A percentile compares a stretch with the other conserved stretches of the same genome.
Evolutionary conservation across 176 grass and related monocot species (phyloP).

Genomic region (Zizania latifolia): DNA sequence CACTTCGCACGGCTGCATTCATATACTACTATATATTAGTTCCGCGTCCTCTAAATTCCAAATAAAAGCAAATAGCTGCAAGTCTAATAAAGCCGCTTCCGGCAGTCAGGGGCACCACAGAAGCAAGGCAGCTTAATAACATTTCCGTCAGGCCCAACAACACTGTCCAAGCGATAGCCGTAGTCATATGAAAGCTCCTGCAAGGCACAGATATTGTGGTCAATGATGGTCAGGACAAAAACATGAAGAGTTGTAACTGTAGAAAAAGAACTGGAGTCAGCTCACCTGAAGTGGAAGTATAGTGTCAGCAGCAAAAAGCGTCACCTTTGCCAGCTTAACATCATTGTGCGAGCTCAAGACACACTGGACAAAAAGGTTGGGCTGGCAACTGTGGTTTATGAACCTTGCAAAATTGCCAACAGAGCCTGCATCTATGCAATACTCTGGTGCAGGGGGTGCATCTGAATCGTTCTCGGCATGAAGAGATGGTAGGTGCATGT

Average conservation of each 20-base stretch:
- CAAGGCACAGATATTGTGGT: slow-evolving; percentile 10
- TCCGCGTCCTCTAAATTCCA: slow-evolving; percentile 1
- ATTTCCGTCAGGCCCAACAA: slow-evolving; percentile 52
- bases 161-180: slow-evolving; percentile 65
- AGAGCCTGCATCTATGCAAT: slow-evolving; percentile 71
- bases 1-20: not conserved
- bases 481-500: slow-evolving; percentile 36
- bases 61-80: not conserved
- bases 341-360: slow-evolving; percentile 74
- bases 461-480: slow-evolving; percentile 53
- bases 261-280: slow-evolving; percentile 6
- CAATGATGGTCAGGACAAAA: not conserved
- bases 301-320: slow-evolving; percentile 84
- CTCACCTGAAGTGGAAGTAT: slow-evolving; percentile 88
- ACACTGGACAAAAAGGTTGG: slow-evolving; percentile 89
- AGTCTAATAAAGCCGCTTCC: slow-evolving; percentile 59
- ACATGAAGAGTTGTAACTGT: not conserved
- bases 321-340: slow-evolving; percentile 74
- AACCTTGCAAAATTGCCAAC: slow-evolving; percentile 79
- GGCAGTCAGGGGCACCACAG: slow-evolving; percentile 61
- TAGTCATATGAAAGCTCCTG: slow-evolving; percentile 75
- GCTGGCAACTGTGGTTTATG: slow-evolving; percentile 89
- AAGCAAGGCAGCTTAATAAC: slow-evolving; percentile 44
- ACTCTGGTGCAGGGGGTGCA: slow-evolving; percentile 49
- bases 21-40: slow-evolving; percentile 10